phyloP scores from a whole-genome alignment of 2,329 filamentous ascomycete species.

The Penicillium sp. region DNA sequence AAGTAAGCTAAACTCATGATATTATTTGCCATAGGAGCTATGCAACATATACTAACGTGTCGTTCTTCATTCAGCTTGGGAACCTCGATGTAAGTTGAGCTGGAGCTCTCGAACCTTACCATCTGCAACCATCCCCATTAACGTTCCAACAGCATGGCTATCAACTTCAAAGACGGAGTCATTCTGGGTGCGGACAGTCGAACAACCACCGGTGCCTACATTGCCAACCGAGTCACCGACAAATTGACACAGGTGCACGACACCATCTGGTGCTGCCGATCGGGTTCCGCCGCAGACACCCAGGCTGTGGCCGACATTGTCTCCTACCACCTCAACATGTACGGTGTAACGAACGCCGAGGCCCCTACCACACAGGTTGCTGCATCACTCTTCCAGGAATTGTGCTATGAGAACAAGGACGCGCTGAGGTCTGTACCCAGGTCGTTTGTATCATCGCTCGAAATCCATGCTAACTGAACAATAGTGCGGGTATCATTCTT shows the following conservation, averaged over 20 bases:
- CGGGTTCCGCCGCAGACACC: slow-evolving; percentile 94
- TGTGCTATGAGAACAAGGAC: slow-evolving; percentile 98
- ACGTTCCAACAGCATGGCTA: slow-evolving; percentile 72
- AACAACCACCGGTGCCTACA: slow-evolving; percentile 96
- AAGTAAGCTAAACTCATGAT: slow-evolving; percentile 64
- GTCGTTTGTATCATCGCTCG: neutral
- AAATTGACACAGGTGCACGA: slow-evolving; percentile 98
- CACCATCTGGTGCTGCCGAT: slow-evolving; percentile 99
- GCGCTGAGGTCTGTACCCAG: slow-evolving; percentile 65
- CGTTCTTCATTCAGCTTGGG: slow-evolving; percentile 63
- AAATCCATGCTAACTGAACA: neutral
- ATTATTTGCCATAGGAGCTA: neutral
- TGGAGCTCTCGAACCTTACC: slow-evolving; percentile 13
- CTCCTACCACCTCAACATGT: slow-evolving; percentile 91
- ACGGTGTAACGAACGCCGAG: slow-evolving; percentile 85
- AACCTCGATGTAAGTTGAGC: slow-evolving; percentile 79
- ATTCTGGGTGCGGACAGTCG: slow-evolving; percentile 95
- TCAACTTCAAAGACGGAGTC: slow-evolving; percentile 97
- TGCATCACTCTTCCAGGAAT: slow-evolving; percentile 92
- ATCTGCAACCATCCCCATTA: slow-evolving; percentile 25
- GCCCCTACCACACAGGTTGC: slow-evolving; percentile 91
- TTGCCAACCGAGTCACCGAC: slow-evolving; percentile 98
- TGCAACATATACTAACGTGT: slow-evolving; percentile 31
- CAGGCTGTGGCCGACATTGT: slow-evolving; percentile 98
- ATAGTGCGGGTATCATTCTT: slow-evolving; percentile 91